Base-by-base conservation (phyloP, 768 basidiomycete genomes). In the Kondoa malvinella region DNA sequence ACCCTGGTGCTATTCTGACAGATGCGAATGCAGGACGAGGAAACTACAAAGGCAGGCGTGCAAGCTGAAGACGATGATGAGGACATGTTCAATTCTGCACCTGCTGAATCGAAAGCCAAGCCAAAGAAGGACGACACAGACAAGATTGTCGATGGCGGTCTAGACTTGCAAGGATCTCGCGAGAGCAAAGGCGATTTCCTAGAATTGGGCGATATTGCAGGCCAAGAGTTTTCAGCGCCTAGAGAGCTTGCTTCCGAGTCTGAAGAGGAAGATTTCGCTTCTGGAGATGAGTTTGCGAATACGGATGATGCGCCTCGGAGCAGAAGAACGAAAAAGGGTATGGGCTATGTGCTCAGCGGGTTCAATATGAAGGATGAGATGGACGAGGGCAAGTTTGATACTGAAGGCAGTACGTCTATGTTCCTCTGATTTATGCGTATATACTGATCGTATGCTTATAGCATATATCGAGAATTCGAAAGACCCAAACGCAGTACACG, bases 341-440 rank as follows among this genome's bases (percentile, higher is more conserved):
- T 99, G 94, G 95, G 94, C 1, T 94, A 80, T 78, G 87, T 92
- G 75, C 72, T 99, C 12, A 92, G 88, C 66, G 66, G 30, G 30
- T 99, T 99, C 84, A 94, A 99, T 77, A 97, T 99, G 94, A 86
- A 92, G 71, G 87, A 89, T 73, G 95, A 99, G 81, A 92, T 97
- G 87, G 87, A 90, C 75, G 94, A 97, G 78, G 95, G 95, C 50
- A 89, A 91, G 75, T 96, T 99, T 80, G 86, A 89, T 2, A 88
- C 87, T 69, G 94, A 97, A 75, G 95, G 95, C 60, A 87, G 78
- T 66, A 30, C 4, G 66, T 58, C 27, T n/a, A n/a, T n/a, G 26
- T 16, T 27, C 56, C 66, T 33, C 3, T 59, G n/a, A n/a, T n/a
- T n/a, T n/a, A n/a, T n/a, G n/a, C 56, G 14, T 15, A 56, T 57